Evolutionary conservation across 2,329 filamentous ascomycete genomes (phyloP), one percentile per base, ranked within the genome.

Genomic region (Ceratocystis colombiana): DNA sequence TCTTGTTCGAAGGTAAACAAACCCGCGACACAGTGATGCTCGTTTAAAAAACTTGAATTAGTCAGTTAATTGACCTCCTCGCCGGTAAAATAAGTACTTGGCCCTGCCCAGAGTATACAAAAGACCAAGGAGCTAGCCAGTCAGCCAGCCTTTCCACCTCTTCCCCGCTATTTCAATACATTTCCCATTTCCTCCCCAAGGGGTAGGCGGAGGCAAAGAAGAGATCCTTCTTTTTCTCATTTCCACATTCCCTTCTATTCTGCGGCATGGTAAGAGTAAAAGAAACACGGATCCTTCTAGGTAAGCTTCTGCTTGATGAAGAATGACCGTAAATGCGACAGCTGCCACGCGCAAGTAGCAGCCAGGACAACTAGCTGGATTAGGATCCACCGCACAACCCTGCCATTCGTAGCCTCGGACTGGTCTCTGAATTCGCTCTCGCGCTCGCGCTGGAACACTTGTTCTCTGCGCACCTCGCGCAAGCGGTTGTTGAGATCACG

Each of bases 241-340:
- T 50, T 25, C 7, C 48, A 4, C 48, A n/a, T 50, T 41, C 17
- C 46, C 46, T 22, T 17, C 17, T 20, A 5, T 22, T 22, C 20
- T 10, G 46, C 48, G 7, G 48, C 48, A 50, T 22, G 10, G 12
- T 20, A 37, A 22, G 20, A 17, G 17, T 10, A 48, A 6, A 50
- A 22, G 37, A 41, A 41, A 41, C 12, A 41, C 12, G 10, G 37
- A 41, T 41, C 37, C 37, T n/a, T 61, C 77, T 84, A 99, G 68
- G 94, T 97, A 75, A 99, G 86, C 83, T 99, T 99, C 81, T 97
- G 93, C 84, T 99, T 99, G 81, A 99, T 99, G 80, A 99, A 99
- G 84, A 99, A 99, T 61, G 89, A 88, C 71, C 94, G 84, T 72
- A 99, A 83, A 78, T 99, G 93, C 65, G 91, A 96, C 61, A 99